phyloP scores from a whole-genome alignment of 73 alveolate species.

The Stentor roeselii region DNA sequence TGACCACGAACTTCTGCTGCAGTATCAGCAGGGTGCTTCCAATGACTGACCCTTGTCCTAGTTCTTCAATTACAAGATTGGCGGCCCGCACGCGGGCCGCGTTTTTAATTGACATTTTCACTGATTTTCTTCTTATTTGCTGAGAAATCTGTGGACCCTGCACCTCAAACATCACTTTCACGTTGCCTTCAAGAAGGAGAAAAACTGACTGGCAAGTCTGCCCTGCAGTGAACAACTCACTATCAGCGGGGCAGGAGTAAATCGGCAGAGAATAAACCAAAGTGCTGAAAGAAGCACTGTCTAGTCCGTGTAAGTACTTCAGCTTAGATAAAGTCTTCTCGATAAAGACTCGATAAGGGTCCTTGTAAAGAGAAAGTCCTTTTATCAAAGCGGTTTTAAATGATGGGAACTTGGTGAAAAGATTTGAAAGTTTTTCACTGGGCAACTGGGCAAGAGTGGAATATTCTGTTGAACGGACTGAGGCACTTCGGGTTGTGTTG shows the following conservation, averaged over 20 bases:
- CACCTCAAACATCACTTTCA: not conserved
- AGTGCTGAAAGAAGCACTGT: not conserved
- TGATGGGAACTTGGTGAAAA: constrained; percentile 45
- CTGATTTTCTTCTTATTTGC: not conserved
- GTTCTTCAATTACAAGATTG: constrained; percentile 1
- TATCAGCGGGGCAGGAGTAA: not conserved
- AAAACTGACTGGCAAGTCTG: not conserved
- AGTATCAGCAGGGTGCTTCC: not conserved
- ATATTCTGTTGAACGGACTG: constrained; percentile 61
- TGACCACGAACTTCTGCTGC: not conserved
- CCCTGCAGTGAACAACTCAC: not conserved
- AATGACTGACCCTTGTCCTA: not conserved
- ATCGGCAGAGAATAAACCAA: not conserved
- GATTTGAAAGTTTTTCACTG: constrained; percentile 30
- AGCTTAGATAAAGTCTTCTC: not conserved
- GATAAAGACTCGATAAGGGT: not conserved
- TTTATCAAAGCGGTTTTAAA: not conserved
- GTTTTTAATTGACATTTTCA: not conserved
- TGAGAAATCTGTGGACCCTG: not conserved
- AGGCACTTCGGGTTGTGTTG: constrained; percentile 74
- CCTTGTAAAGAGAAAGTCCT: not conserved
- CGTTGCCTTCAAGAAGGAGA: constrained; percentile 4
- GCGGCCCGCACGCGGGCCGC: not conserved
- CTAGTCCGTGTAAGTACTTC: not conserved
- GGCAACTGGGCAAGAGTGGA: constrained; percentile 58